Percentiles rank a stretch among this genome's conserved stretches.
Evolutionary conservation across 2,329 filamentous ascomycete genomes (phyloP).

Genomic region (Penicillium fuscoglaucum): DNA sequence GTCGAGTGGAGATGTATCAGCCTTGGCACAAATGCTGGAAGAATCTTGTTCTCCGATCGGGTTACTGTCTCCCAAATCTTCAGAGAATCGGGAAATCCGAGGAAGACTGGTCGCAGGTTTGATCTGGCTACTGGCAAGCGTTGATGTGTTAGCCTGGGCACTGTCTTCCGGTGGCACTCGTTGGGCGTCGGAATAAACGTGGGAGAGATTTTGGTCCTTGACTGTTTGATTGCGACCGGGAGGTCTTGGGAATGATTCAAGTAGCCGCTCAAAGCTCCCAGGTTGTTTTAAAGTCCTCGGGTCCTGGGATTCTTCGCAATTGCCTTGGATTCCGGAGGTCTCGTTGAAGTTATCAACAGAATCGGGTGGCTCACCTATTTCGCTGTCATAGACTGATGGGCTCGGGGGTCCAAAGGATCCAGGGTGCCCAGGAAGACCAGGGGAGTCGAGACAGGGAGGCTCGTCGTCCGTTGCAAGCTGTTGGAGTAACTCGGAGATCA

Average conservation of each 20-base stretch:
- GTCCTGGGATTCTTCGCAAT: not conserved
- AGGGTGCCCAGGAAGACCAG: not conserved
- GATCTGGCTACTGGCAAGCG: not conserved
- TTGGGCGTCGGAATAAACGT: not conserved
- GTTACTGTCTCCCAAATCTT: not conserved
- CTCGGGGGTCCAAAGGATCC: not conserved
- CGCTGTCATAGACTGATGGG: constrained; percentile 4
- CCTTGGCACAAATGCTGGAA: not conserved
- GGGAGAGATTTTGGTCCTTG: not conserved
- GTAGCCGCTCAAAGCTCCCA: not conserved
- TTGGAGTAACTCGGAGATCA: not conserved
- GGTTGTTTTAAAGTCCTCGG: not conserved
- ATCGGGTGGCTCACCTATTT: constrained; percentile 3
- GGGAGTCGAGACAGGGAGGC: not conserved
- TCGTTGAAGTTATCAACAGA: not conserved
- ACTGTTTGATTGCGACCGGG: not conserved
- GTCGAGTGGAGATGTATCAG: not conserved
- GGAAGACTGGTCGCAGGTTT: not conserved
- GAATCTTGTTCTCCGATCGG: not conserved
- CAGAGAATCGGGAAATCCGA: not conserved
- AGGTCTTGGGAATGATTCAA: constrained; percentile 4
- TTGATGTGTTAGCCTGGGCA: constrained; percentile 2
- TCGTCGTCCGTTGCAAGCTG: not conserved
- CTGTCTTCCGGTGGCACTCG: not conserved
- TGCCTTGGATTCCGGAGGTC: not conserved